Evolutionary conservation across 1,284 basidiomycete genomes (phyloP).

Genomic region (Sanghuangporus baumii): DNA sequence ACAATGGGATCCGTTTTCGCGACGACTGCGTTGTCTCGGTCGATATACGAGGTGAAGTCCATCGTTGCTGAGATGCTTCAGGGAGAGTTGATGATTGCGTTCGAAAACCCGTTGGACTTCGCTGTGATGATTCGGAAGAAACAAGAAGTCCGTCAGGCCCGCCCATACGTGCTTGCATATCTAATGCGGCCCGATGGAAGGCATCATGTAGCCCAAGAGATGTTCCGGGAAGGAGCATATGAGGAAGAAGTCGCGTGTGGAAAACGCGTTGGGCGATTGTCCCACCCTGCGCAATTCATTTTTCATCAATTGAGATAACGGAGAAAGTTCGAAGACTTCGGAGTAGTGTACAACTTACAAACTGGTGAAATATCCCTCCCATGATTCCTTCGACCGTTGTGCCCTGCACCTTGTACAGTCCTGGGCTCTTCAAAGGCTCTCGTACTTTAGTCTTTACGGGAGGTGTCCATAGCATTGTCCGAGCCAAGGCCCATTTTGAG

Average conservation of each 20-base stretch:
- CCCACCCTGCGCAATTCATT: slow-evolving; percentile 43
- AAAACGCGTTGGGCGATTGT: slow-evolving; percentile 57
- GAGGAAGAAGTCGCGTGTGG: slow-evolving; percentile 60
- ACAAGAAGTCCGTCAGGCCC: slow-evolving; percentile 11
- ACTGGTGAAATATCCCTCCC: slow-evolving; percentile 73
- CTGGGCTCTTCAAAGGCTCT: slow-evolving; percentile 35
- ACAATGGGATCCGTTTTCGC: slow-evolving; percentile 1
- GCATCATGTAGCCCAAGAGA: slow-evolving; percentile 43
- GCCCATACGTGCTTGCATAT: slow-evolving; percentile 16
- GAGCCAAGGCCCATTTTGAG: slow-evolving; percentile 63
- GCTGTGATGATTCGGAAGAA: neutral
- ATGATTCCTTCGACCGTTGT: slow-evolving; percentile 70
- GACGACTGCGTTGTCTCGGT: neutral
- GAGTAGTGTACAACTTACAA: slow-evolving; percentile 43
- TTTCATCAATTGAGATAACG: neutral
- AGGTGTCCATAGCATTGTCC: slow-evolving; percentile 65
- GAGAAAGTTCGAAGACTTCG: neutral
- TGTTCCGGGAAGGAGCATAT: slow-evolving; percentile 39
- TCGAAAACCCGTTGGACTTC: neutral
- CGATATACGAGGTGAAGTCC: neutral
- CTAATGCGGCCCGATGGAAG: slow-evolving; percentile 34
- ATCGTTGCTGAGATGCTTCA: neutral
- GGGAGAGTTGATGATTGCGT: neutral
- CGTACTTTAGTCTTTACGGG: slow-evolving; percentile 27
- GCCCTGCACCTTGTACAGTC: slow-evolving; percentile 72